Base-by-base conservation (phyloP, 2,329 filamentous ascomycete genomes). In the Phialophora chinensis region DNA sequence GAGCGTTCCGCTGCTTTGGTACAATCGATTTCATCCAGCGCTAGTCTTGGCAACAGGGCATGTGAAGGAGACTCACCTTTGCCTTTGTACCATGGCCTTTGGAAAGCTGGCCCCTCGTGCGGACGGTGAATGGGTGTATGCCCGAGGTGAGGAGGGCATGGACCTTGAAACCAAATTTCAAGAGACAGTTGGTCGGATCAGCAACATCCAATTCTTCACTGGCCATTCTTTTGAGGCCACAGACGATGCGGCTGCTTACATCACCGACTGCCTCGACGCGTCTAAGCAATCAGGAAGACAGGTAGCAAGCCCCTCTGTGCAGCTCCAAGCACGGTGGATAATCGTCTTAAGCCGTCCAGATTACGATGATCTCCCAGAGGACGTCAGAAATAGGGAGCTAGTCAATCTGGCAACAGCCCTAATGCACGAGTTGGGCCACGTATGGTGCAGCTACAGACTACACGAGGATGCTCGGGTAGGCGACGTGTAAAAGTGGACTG, bases 341-440 rank as follows among this genome's bases (percentile, higher is more conserved):
- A 54, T 4, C 4, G 17, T 29, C 50, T 54, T 25, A 2, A 8
- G 14, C 20, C 50, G 20, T 27, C 17, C 17, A 20, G 20, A 56
- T 4, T 56, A 56, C 25, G 50, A 53, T 11, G 11, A 53, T 1
- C n/a, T 25, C 25, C 50, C 50, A 12, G 20, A 53, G 17, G n/a
- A 29, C 12, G 12, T 53, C 20, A 53, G 29, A 53, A 29, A 53
- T 23, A 29, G n/a, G 12, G 2, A 29, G 25, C 25, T 53, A 4
- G n/a, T 53, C 50, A 17, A 7, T 29, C 50, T 53, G 12, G 50
- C 50, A 14, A 25, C 11, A 8, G 11, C 12, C 14, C 23, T 53
- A 12, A 23, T 53, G 11, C 50, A 53, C 23, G 50, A 53, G 50
- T 53, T 53, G 50, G 50, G 11, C 23, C 50, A 53, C 25, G 20